phyloP scores from a whole-genome alignment of 345 rosid genomes.

The Zanthoxylum bungeanum region DNA sequence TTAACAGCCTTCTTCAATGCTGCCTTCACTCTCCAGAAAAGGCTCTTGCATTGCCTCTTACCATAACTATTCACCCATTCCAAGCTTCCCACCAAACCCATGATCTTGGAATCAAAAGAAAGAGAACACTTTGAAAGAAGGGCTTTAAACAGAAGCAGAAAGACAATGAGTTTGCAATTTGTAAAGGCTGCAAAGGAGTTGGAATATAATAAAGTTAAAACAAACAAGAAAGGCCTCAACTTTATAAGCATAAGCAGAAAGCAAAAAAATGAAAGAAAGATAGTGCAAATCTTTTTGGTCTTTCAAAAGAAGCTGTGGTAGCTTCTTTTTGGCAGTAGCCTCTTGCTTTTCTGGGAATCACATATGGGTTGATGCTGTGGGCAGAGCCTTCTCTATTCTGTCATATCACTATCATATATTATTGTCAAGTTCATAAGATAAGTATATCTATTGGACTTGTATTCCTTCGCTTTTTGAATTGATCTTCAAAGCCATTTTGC shows the following conservation, averaged over 20 bases:
- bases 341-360: too few relatives aligned
- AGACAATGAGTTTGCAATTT: neutral
- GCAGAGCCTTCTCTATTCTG: too few relatives aligned
- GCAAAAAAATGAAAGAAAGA: neutral
- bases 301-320: conserved; percentile 34
- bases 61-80: conserved; percentile 30
- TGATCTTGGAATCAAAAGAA: neutral
- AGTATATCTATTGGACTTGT: neutral
- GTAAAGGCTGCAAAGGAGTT: neutral
- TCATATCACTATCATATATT: too few relatives aligned
- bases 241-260: too few relatives aligned
- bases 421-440: too few relatives aligned
- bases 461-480: conserved; percentile 19
- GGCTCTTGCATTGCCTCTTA: conserved; percentile 43
- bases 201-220: neutral
- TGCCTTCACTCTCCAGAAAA: conserved; percentile 50
- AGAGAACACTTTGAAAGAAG: neutral
- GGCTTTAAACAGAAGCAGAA: conserved; percentile 7
- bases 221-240: conserved; percentile 1
- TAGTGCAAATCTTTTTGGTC: conserved; percentile 13
- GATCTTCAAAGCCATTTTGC: conserved; percentile 24
- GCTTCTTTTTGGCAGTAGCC: too few relatives aligned
- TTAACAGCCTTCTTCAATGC: conserved; percentile 46
- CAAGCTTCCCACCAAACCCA: conserved; percentile 23
- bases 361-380: conserved; percentile 26